Conservation (phyloP, 2,329 filamentous ascomycete genomes). For the Phaeoacremonium minimum region DNA sequence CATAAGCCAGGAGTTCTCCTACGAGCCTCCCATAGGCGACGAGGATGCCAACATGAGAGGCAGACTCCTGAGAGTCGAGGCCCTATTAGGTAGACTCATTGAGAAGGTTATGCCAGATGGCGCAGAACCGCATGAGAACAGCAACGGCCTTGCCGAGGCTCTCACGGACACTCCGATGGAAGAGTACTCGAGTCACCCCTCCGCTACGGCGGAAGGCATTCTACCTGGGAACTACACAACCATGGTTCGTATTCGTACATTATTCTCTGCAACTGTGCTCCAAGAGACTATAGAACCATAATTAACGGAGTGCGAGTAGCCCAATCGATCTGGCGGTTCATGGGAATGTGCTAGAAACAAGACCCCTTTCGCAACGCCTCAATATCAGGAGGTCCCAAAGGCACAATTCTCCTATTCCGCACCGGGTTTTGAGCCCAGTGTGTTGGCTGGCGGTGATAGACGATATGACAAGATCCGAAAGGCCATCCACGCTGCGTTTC, state of each 20-base stretch:
- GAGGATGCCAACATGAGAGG: constrained; percentile 3
- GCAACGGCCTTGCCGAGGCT: not conserved
- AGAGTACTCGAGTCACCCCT: not conserved
- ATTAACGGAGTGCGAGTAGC: not conserved
- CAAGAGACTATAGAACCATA: too few species aligned
- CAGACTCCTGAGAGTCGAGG: not conserved
- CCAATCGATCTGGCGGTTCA: not conserved
- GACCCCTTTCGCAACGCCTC: too few species aligned
- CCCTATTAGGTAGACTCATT: not conserved
- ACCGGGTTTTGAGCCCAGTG: not conserved
- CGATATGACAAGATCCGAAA: not conserved
- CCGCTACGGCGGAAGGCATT: not conserved
- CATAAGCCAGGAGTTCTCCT: constrained; percentile 38
- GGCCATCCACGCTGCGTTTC: not conserved
- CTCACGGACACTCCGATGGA: not conserved
- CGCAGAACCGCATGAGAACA: not conserved
- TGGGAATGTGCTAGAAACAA: not conserved
- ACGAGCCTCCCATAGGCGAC: constrained; percentile 16
- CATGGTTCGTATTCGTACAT: not conserved
- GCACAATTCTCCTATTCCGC: not conserved
- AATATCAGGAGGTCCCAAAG: too few species aligned
- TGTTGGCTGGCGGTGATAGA: not conserved
- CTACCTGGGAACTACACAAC: not conserved
- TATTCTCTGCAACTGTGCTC: too few species aligned
- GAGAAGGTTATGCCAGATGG: not conserved